These are phyloP conservation scores for Metarhizium brunneum DNA, from an alignment of 2,329 filamentous ascomycete species.

Conservation along the genomic window DNA sequence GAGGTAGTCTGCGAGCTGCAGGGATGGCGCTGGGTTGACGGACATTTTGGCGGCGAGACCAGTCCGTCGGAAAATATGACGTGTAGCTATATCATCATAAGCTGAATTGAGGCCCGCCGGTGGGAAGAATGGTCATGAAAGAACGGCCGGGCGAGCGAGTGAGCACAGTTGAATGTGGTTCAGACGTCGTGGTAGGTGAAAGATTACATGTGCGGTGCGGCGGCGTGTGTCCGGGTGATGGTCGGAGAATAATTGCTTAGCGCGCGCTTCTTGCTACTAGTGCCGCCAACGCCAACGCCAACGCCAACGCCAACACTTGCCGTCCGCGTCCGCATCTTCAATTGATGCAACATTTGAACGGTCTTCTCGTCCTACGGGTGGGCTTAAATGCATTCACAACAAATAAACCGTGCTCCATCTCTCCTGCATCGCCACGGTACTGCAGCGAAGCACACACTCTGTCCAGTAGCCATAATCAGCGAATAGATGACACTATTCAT, in stretches of 20 bases:
- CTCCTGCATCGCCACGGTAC: no score
- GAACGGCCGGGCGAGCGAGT: not conserved
- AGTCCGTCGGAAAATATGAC: slow-evolving; percentile 14
- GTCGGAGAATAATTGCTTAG: slow-evolving; percentile 4
- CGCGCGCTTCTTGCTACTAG: no score
- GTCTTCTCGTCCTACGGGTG: no score
- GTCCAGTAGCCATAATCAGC: no score
- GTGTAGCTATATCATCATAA: slow-evolving; percentile 10
- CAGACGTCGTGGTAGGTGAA: not conserved
- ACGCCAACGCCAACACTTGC: no score
- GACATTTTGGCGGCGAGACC: slow-evolving; percentile 31
- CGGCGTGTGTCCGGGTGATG: slow-evolving; percentile 1
- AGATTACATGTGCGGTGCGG: not conserved
- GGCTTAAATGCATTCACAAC: no score
- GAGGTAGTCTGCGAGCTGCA: slow-evolving; percentile 76
- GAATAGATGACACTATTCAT: no score
- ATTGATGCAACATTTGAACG: no score
- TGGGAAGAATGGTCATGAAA: not conserved
- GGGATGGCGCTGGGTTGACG: slow-evolving; percentile 36
- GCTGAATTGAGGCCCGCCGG: not conserved
- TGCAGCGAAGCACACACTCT: no score
- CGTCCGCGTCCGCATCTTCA: no score
- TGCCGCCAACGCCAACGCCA: no score
- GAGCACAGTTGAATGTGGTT: not conserved
- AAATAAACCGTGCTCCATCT: no score